Conservation (phyloP, 2,329 filamentous ascomycete species). For the Akanthomyces uredinophilus region DNA sequence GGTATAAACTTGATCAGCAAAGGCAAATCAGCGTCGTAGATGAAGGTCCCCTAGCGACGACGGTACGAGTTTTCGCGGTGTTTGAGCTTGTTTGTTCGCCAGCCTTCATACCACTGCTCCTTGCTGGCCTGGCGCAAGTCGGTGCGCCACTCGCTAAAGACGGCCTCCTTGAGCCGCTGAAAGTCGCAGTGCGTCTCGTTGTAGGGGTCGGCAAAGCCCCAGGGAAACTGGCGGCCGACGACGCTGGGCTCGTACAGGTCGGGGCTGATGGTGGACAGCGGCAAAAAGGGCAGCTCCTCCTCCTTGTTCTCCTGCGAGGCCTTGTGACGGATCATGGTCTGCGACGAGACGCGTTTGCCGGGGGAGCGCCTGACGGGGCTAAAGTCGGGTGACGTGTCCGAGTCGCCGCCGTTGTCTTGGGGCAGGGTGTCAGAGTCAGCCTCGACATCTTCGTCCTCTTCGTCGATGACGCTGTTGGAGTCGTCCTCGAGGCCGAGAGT, state of each 20-base stretch:
- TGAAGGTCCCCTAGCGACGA: slow-evolving; percentile 26
- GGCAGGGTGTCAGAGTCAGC: slow-evolving; percentile 35
- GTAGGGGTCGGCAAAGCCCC: slow-evolving; percentile 95
- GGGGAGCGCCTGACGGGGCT: slow-evolving; percentile 17
- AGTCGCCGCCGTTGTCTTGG: slow-evolving; percentile 22
- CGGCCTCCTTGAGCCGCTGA: slow-evolving; percentile 77
- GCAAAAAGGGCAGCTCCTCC: slow-evolving; percentile 65
- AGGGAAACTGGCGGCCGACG: slow-evolving; percentile 84
- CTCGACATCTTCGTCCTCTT: slow-evolving; percentile 55
- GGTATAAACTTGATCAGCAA: slow-evolving; percentile 12
- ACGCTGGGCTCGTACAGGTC: slow-evolving; percentile 80
- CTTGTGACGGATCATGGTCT: slow-evolving; percentile 42
- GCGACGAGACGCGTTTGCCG: slow-evolving; percentile 41
- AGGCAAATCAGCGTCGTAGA: slow-evolving; percentile 13
- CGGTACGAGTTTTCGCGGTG: slow-evolving; percentile 40
- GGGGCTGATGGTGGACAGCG: slow-evolving; percentile 88
- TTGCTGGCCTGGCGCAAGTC: slow-evolving; percentile 87
- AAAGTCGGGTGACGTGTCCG: neutral
- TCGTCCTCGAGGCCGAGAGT: slow-evolving; percentile 77
- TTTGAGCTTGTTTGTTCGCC: slow-evolving; percentile 71
- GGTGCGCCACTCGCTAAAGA: slow-evolving; percentile 88
- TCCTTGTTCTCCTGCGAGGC: slow-evolving; percentile 40
- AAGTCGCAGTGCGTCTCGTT: slow-evolving; percentile 93
- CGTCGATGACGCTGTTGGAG: slow-evolving; percentile 52
- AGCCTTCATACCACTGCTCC: slow-evolving; percentile 92